A percentile compares a stretch with the other conserved stretches of the same genome.
phyloP scores from a whole-genome alignment of 2,329 filamentous ascomycete species.

The Colletotrichum destructivum region DNA sequence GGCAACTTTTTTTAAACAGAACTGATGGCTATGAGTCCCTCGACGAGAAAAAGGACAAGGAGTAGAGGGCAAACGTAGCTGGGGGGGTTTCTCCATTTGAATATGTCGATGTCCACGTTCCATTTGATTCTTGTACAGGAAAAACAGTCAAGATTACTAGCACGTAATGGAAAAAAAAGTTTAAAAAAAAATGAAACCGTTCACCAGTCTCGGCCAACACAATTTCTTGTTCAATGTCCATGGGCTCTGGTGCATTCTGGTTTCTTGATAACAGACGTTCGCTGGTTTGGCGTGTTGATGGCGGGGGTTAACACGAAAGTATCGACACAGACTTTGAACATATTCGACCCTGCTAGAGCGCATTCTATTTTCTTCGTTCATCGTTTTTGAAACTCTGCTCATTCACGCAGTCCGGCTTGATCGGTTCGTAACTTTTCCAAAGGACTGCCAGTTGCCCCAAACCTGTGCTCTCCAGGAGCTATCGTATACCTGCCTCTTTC shows the following conservation, averaged over 20 bases:
- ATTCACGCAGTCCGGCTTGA: conserved; percentile 18
- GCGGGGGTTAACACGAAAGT: conserved; percentile 14
- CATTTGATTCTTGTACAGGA: background rate
- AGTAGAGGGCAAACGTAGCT: too few species aligned
- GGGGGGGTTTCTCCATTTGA: too few species aligned
- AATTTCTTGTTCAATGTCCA: conserved; percentile 44
- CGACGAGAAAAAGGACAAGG: too few species aligned
- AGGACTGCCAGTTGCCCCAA: conserved; percentile 46
- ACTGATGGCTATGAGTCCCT: too few species aligned
- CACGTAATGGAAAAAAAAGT: too few species aligned
- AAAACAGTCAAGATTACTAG: too few species aligned
- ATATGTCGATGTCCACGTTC: too few species aligned
- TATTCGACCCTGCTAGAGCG: background rate
- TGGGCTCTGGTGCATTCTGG: conserved; percentile 16
- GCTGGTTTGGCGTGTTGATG: too few species aligned
- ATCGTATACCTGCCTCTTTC: conserved; percentile 41
- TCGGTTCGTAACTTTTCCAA: conserved; percentile 41
- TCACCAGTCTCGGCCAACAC: conserved; percentile 38
- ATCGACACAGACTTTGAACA: conserved; percentile 3
- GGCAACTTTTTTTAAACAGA: too few species aligned
- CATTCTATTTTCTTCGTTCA: background rate
- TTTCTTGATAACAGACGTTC: conserved; percentile 19
- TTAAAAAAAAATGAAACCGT: fast-evolving
- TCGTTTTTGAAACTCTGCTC: background rate
- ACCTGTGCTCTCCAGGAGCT: conserved; percentile 42